Base-by-base conservation (phyloP, 1,284 basidiomycete species). In the Austroboletus niveus region DNA sequence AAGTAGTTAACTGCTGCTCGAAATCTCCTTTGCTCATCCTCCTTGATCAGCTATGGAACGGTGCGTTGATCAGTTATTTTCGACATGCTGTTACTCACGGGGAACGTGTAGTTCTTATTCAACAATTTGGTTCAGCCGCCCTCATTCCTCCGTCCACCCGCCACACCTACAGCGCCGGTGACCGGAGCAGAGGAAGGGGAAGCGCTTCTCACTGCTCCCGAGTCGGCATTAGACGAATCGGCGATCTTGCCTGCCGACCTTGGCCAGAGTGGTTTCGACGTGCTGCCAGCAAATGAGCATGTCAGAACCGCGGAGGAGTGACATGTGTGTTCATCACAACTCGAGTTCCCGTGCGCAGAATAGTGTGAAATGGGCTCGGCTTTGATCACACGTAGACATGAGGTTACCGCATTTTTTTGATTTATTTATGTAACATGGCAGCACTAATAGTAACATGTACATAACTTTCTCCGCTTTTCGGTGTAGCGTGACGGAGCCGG, bases 201-300 rank as follows among this genome's bases (percentile, higher is more conserved):
- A 60, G 73, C 71, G 45, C 71, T 77, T 55, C 75, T 77, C 57
- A 60, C 47, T 54, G 72, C 64, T 27, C 29, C 40, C 15, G 40
- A 41, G 53, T 77, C 65, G 55, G 72, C 64, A 42, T 69, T 89
- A 51, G 85, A 89, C 53, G 88, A 90, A 66, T 89, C 89, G 1
- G 87, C 89, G 22, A 73, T 71, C 14, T 74, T 90, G 24, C 89
- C 89, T n/a, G 81, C 78, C 10, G 86, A 88, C 62, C 72, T 88
- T 29, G 87, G 85, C 8, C 81, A 78, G 64, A 74, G 83, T 60
- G 87, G 87, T 30, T 89, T 74, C 64, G 86, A 89, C 64, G 84
- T 88, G 36, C 71, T 88, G 17, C 86, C 86, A 22, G 72, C 72
- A 53, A 71, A 76, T 32, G 72, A 77, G 48, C 76, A 77, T 59